Percentiles rank a stretch among this genome's conserved stretches.
Evolutionary conservation across 305 asterid genomes (phyloP).

Genomic region (Fraxinus velutina): DNA sequence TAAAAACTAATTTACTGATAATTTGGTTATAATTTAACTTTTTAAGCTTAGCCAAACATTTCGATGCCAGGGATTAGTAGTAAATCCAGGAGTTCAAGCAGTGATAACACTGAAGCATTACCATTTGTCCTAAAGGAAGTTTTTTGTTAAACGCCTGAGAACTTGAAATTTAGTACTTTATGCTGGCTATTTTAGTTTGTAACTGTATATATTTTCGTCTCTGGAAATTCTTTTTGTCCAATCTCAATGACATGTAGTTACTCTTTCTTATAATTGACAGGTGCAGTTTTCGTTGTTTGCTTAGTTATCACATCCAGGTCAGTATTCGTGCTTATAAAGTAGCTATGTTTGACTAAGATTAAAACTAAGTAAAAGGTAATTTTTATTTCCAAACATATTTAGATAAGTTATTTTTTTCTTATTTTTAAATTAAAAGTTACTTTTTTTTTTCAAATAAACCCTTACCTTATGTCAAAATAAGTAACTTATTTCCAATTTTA

Average conservation of each 20-base stretch:
- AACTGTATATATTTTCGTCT: neutral
- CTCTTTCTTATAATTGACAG: constrained; percentile 35
- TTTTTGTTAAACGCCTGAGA: neutral
- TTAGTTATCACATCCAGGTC: constrained; percentile 86
- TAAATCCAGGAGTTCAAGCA: neutral
- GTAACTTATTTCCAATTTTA: neutral
- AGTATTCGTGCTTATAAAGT: constrained; percentile 19
- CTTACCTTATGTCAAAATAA: neutral
- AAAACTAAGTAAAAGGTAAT: neutral
- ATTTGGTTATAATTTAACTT: neutral
- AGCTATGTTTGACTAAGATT: neutral
- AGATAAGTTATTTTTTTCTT: neutral
- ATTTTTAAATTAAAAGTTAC: neutral
- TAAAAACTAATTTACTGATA: neutral
- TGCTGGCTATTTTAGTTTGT: neutral
- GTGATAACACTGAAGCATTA: neutral
- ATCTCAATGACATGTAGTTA: constrained; percentile 15
- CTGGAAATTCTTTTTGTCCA: neutral
- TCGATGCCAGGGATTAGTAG: neutral
- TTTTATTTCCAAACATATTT: neutral
- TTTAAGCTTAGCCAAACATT: neutral
- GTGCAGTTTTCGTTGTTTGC: constrained; percentile 87
- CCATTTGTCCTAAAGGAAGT: neutral
- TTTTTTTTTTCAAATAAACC: neutral
- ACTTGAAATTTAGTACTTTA: neutral